A percentile compares a stretch with the other conserved stretches of the same genome.
phyloP scores from a whole-genome alignment of 192 early-diverging fungal species.

The Entrophospora sp. region DNA sequence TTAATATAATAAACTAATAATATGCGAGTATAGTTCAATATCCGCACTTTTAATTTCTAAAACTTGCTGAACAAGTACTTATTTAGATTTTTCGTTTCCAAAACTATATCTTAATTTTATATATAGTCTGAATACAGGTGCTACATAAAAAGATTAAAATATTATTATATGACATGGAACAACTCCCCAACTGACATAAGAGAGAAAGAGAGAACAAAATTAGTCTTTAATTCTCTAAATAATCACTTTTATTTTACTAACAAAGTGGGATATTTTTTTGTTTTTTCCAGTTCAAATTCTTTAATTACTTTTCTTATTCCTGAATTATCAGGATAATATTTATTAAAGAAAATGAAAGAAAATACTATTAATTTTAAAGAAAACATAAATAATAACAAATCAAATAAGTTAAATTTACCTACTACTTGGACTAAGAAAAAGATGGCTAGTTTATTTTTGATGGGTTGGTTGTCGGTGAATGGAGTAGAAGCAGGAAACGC shows the following conservation, averaged over 20 bases:
- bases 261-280: background rate
- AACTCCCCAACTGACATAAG: background rate
- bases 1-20: constrained; percentile 9
- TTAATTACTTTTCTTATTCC: background rate
- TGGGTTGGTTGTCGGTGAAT: background rate
- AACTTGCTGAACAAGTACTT: background rate
- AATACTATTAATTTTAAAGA: background rate
- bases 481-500: background rate
- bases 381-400: background rate
- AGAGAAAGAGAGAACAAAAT: constrained; percentile 3
- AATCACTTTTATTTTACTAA: too few relatives aligned
- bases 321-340: background rate
- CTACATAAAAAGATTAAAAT: background rate
- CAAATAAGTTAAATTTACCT: background rate
- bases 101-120: constrained; percentile 6
- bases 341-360: background rate
- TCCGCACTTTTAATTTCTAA: background rate
- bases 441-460: background rate
- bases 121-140: background rate
- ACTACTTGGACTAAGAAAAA: background rate
- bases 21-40: constrained; percentile 11
- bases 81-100: background rate
- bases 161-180: constrained; percentile 4
- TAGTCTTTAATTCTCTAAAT: background rate
- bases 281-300: background rate